Evolutionary conservation across 2,329 filamentous ascomycete genomes (phyloP).

Genomic region (Claviceps sp.): DNA sequence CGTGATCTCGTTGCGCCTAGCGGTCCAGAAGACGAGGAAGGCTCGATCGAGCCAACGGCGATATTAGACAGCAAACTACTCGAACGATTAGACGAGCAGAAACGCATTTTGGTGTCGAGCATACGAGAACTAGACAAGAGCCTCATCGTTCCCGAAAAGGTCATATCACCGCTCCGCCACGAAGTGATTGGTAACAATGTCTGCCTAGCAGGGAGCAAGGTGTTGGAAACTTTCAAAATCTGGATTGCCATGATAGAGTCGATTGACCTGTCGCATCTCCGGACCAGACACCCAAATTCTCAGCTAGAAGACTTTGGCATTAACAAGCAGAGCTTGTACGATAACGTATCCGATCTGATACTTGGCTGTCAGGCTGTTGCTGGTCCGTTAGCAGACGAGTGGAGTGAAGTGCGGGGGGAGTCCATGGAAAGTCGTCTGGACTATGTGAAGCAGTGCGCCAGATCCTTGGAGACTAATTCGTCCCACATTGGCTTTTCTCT

Average conservation of each 20-base stretch:
- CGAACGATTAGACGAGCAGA: conserved; percentile 74
- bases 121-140: conserved; percentile 81
- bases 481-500: conserved; percentile 80
- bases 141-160: conserved; percentile 63
- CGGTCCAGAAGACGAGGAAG: conserved; percentile 75
- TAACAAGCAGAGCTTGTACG: conserved; percentile 89
- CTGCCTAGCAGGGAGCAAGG: conserved; percentile 63
- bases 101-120: conserved; percentile 71
- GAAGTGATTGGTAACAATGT: conserved; percentile 70
- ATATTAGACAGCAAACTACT: conserved; percentile 64
- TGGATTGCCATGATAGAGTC: conserved; percentile 88
- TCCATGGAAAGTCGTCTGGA: conserved; percentile 77
- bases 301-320: conserved; percentile 76
- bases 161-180: conserved; percentile 67
- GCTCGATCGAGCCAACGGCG: conserved; percentile 54
- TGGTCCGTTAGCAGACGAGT: conserved; percentile 84
- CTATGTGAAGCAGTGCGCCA: conserved; percentile 62
- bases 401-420: conserved; percentile 83
- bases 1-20: conserved; percentile 66
- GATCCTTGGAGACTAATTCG: conserved; percentile 74
- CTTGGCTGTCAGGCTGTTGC: conserved; percentile 84
- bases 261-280: conserved; percentile 71
- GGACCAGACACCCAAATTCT: conserved; percentile 67
- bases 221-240: conserved; percentile 77
- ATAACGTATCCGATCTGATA: conserved; percentile 80